phyloP scores from a whole-genome alignment of 2,329 filamentous ascomycete species.

The Karstenula rhodostoma region DNA sequence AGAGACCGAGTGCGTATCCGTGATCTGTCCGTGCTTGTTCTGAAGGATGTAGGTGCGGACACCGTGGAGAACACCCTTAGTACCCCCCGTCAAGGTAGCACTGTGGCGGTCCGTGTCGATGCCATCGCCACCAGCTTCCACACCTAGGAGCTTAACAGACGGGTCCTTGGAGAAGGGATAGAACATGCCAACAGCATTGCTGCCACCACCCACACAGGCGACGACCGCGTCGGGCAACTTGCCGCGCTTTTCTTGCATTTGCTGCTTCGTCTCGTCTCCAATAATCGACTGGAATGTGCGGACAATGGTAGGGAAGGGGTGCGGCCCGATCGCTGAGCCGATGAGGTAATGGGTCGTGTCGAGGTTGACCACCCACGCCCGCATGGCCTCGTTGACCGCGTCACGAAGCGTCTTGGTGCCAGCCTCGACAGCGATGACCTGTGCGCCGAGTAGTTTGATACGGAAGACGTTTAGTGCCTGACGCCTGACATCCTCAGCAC shows the following conservation, averaged over 20 bases:
- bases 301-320: constrained; percentile 97
- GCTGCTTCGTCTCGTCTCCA: constrained; percentile 89
- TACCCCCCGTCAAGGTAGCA: constrained; percentile 85
- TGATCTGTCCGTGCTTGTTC: constrained; percentile 90
- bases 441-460: constrained; percentile 93
- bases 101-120: constrained; percentile 85
- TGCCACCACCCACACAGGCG: constrained; percentile 94
- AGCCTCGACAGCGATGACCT: constrained; percentile 90
- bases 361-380: constrained; percentile 91
- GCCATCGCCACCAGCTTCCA: constrained; percentile 95
- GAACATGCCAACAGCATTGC: constrained; percentile 97
- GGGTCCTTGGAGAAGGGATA: constrained; percentile 90
- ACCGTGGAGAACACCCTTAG: constrained; percentile 92
- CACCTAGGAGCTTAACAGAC: constrained; percentile 86
- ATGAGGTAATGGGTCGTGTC: constrained; percentile 98
- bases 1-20: constrained; percentile 94
- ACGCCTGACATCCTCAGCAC: constrained; percentile 93
- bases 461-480: constrained; percentile 98
- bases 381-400: constrained; percentile 92
- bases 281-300: constrained; percentile 98
- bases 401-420: constrained; percentile 72
- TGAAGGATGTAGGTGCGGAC: constrained; percentile 96
- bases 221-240: constrained; percentile 96
- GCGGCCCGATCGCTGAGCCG: constrained; percentile 94
- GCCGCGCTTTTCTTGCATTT: constrained; percentile 84